Evolutionary conservation across 495 filamentous ascomycete species (phyloP).

Genomic region (Neurospora sp.): DNA sequence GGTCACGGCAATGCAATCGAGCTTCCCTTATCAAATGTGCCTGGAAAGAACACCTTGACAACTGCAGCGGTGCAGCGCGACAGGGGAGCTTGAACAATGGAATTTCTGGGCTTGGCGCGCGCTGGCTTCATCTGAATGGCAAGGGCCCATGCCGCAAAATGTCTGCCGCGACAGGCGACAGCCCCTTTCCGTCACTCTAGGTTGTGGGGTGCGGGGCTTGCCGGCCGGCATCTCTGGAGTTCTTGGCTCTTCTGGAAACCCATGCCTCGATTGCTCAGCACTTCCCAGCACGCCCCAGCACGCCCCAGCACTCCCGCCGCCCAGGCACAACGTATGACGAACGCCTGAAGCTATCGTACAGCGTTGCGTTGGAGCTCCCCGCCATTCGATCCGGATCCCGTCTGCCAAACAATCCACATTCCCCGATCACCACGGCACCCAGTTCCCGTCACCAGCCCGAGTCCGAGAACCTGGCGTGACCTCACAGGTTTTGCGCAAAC

Average conservation of each 20-base stretch:
- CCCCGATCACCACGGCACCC: background rate
- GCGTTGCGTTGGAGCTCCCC: background rate
- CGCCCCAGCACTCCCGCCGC: background rate
- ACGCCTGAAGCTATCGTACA: conserved; percentile 1
- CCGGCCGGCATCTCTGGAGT: background rate
- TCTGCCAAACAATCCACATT: background rate
- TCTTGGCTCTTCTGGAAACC: conserved; percentile 1
- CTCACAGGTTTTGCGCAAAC: background rate
- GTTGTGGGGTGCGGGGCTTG: background rate
- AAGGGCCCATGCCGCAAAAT: background rate
- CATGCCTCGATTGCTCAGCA: background rate
- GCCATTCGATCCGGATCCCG: background rate
- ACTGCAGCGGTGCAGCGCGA: background rate
- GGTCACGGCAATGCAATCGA: background rate
- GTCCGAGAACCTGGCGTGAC: background rate
- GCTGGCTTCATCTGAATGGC: background rate
- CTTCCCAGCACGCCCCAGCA: background rate
- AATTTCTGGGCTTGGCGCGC: conserved; percentile 14
- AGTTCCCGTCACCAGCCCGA: background rate
- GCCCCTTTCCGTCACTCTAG: background rate
- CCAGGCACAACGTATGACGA: conserved; percentile 23
- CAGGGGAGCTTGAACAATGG: background rate
- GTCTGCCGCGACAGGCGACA: background rate
- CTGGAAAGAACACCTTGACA: conserved; percentile 31
- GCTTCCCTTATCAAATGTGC: background rate